Evolutionary conservation across 129 eudicot species (phyloP).

Genomic region (Artemisia argyi): DNA sequence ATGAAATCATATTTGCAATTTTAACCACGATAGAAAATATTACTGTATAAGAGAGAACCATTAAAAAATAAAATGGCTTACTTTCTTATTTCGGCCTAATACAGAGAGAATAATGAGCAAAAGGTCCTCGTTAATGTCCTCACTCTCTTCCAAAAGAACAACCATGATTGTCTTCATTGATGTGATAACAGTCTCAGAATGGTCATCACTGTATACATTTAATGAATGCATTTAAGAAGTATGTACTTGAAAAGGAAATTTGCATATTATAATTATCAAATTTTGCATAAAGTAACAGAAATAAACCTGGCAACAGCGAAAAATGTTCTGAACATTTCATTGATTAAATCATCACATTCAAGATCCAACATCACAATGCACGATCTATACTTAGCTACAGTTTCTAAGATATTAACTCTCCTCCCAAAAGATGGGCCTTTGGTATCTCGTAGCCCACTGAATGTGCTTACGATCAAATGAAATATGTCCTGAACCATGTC

Average conservation of each 20-base stretch:
- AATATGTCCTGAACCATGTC: conserved; percentile 69
- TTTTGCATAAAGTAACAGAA: conserved; percentile 17
- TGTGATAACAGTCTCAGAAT: conserved; percentile 66
- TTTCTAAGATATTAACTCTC: conserved; percentile 86
- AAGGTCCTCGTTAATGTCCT: conserved; percentile 75
- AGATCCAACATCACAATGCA: conserved; percentile 99
- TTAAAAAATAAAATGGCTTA: conserved; percentile 24
- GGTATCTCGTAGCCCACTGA: conserved; percentile 80
- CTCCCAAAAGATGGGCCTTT: conserved; percentile 83
- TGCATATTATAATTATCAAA: conserved; percentile 10
- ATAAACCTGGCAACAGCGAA: conserved; percentile 80
- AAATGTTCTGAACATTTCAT: conserved; percentile 81
- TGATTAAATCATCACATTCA: conserved; percentile 88
- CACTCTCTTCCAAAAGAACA: conserved; percentile 93
- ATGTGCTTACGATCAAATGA: conserved; percentile 78
- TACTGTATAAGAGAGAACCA: background rate
- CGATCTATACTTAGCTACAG: conserved; percentile 89
- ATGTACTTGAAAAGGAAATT: background rate
- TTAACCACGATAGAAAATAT: background rate
- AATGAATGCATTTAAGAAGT: background rate
- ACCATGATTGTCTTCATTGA: conserved; percentile 93
- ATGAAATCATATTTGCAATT: conserved; percentile 20
- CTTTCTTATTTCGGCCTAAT: conserved; percentile 78
- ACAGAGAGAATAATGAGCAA: conserved; percentile 61
- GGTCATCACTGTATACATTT: conserved; percentile 71